Conservation (phyloP, 768 basidiomycete species). For the Boletus rex-veris region DNA sequence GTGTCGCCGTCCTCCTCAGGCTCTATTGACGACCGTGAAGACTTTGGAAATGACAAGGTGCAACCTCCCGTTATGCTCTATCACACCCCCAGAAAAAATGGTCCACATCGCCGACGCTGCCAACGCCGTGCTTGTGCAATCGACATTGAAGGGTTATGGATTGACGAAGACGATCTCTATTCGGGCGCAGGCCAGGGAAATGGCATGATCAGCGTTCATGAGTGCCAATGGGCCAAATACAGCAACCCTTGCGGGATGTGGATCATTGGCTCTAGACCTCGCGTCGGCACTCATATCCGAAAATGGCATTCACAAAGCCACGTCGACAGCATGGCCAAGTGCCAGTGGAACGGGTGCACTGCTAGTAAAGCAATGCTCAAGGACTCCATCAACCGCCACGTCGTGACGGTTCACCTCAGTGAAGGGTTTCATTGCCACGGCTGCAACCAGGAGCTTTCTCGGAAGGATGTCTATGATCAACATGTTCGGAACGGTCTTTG, state of each 20-base stretch:
- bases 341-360: slow-evolving; percentile 6
- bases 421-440: slow-evolving; percentile 5
- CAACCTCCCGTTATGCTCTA: not conserved
- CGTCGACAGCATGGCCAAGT: not conserved
- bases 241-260: slow-evolving; percentile 7
- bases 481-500: not conserved
- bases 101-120: not conserved
- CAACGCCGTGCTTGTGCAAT: not conserved
- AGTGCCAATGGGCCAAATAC: slow-evolving; percentile 6
- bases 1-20: not conserved
- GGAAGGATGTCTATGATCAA: slow-evolving; percentile 5
- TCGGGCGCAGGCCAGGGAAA: not conserved
- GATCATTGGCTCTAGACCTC: slow-evolving; percentile 2
- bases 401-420: slow-evolving; percentile 1
- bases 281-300: slow-evolving; percentile 1
- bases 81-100: not conserved
- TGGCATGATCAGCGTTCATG: not conserved
- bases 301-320: not conserved
- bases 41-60: no score
- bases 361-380: not conserved
- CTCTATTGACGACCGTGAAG: not conserved
- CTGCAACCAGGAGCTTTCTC: not conserved
- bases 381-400: slow-evolving; percentile 3
- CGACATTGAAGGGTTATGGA: not conserved
- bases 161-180: slow-evolving; percentile 7